Percentiles rank a stretch among this genome's conserved stretches.
phyloP scores from a whole-genome alignment of 169 alveolate genomes.

The Cryptosporidium ryanae region DNA sequence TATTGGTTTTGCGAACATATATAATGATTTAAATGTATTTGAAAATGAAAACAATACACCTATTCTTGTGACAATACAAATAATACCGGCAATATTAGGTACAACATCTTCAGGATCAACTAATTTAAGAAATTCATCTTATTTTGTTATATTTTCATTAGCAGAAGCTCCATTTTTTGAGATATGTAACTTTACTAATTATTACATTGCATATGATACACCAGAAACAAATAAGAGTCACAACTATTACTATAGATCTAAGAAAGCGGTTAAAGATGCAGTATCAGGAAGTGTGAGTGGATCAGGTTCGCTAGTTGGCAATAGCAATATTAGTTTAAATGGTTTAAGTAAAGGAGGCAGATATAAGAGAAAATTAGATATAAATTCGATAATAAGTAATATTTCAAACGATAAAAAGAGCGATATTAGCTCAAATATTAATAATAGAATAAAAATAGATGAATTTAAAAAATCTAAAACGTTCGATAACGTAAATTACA shows the following conservation, averaged over 20 bases:
- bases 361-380: too few relatives aligned
- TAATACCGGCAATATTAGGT: slow-evolving; percentile 59
- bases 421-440: background rate
- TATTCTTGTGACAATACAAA: slow-evolving; percentile 35
- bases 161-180: slow-evolving; percentile 74
- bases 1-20: background rate
- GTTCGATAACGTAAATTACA: background rate
- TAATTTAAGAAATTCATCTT: slow-evolving; percentile 25
- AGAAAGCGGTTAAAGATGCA: slow-evolving; percentile 57
- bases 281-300: slow-evolving; percentile 10
- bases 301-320: background rate
- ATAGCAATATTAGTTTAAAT: background rate
- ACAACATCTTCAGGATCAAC: slow-evolving; percentile 55
- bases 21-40: background rate
- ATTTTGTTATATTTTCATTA: slow-evolving; percentile 58
- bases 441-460: background rate
- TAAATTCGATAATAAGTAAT: too few relatives aligned
- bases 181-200: slow-evolving; percentile 47
- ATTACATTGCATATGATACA: slow-evolving; percentile 69
- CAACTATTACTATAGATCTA: slow-evolving; percentile 63
- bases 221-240: slow-evolving; percentile 55
- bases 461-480: slow-evolving; percentile 1
- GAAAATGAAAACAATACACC: slow-evolving; percentile 15
- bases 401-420: background rate
- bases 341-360: too few relatives aligned